phyloP scores from a whole-genome alignment of 169 alveolate species.

The Plasmodium gallinaceum region DNA sequence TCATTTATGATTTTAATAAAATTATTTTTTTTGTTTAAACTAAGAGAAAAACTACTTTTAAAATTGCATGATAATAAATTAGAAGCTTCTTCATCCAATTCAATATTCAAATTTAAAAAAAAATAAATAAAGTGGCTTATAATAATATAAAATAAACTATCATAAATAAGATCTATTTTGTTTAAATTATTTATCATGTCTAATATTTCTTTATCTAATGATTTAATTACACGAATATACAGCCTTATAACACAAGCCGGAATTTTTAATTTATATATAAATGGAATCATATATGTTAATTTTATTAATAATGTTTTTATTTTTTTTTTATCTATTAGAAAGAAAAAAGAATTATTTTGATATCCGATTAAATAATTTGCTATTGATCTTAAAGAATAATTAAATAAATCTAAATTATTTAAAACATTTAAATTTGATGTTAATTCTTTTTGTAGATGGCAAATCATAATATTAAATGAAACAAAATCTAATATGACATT shows the following conservation, averaged over 20 bases:
- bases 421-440: constrained; percentile 43
- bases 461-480: constrained; percentile 64
- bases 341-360: constrained; percentile 47
- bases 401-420: constrained; percentile 55
- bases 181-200: constrained; percentile 42
- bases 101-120: constrained; percentile 65
- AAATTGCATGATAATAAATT: constrained; percentile 36
- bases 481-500: constrained; percentile 74
- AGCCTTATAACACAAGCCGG: constrained; percentile 71
- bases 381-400: constrained; percentile 62
- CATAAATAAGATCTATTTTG: constrained; percentile 54
- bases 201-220: constrained; percentile 60
- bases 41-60: constrained; percentile 31
- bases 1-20: constrained; percentile 40
- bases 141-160: constrained; percentile 59
- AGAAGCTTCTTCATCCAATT: constrained; percentile 65
- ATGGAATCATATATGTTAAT: constrained; percentile 72
- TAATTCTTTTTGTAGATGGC: constrained; percentile 65
- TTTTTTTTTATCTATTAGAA: constrained; percentile 57
- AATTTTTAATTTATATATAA: constrained; percentile 62
- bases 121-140: constrained; percentile 64
- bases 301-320: constrained; percentile 49
- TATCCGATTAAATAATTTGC: constrained; percentile 69
- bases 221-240: constrained; percentile 61
- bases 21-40: constrained; percentile 9